Evolutionary conservation across 2,329 filamentous ascomycete genomes (phyloP).

Genomic region (Albophoma yamanashiensis): DNA sequence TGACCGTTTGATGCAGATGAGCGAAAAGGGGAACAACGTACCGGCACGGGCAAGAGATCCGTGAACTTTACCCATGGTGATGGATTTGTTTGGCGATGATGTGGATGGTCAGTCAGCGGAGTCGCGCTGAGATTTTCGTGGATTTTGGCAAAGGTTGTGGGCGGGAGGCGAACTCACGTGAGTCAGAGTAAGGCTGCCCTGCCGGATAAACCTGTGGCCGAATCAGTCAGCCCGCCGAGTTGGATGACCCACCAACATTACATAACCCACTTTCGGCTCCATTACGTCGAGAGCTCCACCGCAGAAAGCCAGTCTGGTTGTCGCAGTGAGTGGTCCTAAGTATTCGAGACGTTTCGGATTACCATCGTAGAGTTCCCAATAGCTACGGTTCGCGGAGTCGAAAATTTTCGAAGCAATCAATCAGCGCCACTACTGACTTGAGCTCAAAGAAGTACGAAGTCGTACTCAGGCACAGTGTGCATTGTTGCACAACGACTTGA

Average conservation of each 20-base stretch:
- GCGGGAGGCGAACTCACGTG: slow-evolving; percentile 25
- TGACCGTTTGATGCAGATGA: slow-evolving; percentile 14
- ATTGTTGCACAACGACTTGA: neutral
- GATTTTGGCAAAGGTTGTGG: slow-evolving; percentile 28
- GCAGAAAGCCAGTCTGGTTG: too few species aligned
- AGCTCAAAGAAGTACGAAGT: neutral
- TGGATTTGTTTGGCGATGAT: slow-evolving; percentile 27
- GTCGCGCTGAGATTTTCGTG: slow-evolving; percentile 21
- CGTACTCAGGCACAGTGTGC: neutral
- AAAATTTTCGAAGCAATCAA: neutral
- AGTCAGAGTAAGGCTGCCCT: slow-evolving; percentile 19
- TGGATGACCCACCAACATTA: neutral
- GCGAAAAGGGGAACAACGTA: slow-evolving; percentile 18
- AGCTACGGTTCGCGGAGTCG: too few species aligned
- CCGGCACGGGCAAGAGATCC: slow-evolving; percentile 82
- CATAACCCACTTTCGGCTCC: neutral
- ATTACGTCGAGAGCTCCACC: too few species aligned
- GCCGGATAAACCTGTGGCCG: slow-evolving; percentile 17
- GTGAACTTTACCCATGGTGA: slow-evolving; percentile 85
- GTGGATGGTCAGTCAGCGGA: slow-evolving; percentile 20
- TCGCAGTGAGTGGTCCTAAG: neutral
- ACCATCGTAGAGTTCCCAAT: neutral
- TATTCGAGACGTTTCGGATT: too few species aligned
- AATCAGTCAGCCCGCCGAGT: neutral
- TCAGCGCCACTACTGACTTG: neutral